Base-by-base conservation (phyloP, 345 rosid genomes). In the Syzygium oleosum region DNA sequence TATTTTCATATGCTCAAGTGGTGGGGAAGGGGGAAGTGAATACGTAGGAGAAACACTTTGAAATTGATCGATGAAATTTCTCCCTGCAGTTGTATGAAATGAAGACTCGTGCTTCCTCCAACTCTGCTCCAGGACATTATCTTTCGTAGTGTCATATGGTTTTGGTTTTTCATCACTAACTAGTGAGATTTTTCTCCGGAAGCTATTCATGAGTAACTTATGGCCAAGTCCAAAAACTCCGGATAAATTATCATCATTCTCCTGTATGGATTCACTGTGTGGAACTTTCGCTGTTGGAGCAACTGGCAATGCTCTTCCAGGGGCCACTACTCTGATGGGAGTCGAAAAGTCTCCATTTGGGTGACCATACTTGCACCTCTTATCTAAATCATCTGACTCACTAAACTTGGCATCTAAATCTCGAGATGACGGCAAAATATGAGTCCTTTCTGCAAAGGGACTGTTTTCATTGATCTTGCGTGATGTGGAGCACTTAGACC, bases 1-100 rank as follows among this genome's bases (percentile, higher is more conserved):
- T 90, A 98, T 92, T 89, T 93, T 95, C 99, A 98, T 98, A 89
- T 93, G 98, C 84, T 95, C 96, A 80, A 98, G 93, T 84, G 99
- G 98, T 27, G 99, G 99, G 34, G 99, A 98, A 85, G 98, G 93
- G 31, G 95, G 90, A 73, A 90, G 88, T 80, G 94, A 93, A 90
- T 91, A 91, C 85, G 87, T 77, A 85, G 90, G 86, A 90, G 92
- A 88, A 88, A 89, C 91, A 54, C 55, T 86, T 88, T 91, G 93
- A 88, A 92, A 90, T 89, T 85, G 91, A 77, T 90, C 93, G 41
- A 73, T 55, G 63, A 87, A 91, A 52, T 89, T 86, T 86, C 84
- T 87, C 87, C 79, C 89, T 15, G 59, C 86, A 84, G 84, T 87
- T 77, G 56, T 90, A 34, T 88, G 90, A 89, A 87, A 58, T 58